Evolutionary conservation across 1,284 basidiomycete species (phyloP).

Genomic region (Gastroboletus turbinatus): DNA sequence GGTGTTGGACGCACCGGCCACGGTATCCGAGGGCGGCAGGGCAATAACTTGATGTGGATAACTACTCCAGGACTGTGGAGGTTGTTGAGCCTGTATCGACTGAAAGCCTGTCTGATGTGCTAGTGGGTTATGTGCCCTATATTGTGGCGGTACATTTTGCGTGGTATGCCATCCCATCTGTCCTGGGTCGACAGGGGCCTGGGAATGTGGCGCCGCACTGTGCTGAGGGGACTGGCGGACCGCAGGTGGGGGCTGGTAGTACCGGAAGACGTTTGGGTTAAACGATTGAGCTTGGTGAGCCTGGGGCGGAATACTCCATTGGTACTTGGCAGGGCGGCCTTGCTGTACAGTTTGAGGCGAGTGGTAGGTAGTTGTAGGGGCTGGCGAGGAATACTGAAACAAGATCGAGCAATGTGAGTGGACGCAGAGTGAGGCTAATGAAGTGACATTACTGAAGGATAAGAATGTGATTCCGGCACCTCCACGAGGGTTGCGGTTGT

Average conservation of each 20-base stretch:
- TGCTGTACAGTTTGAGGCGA: conserved; percentile 10
- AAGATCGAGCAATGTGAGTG: conserved; percentile 6
- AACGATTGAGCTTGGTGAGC: conserved; percentile 10
- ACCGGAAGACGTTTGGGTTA: neutral
- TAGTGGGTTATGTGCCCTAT: neutral
- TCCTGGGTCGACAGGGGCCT: neutral
- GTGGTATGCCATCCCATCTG: conserved; percentile 12
- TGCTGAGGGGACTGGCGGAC: neutral
- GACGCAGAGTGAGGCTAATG: neutral
- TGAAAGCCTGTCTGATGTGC: conserved; percentile 7
- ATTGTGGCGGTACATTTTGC: conserved; percentile 12
- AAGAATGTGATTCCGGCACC: conserved; percentile 21
- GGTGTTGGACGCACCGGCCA: conserved; percentile 16
- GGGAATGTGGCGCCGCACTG: neutral
- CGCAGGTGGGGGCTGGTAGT: conserved; percentile 8
- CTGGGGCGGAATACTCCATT: conserved; percentile 3
- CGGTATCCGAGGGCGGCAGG: neutral
- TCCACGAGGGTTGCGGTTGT: conserved; percentile 35
- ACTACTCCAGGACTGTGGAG: conserved; percentile 9
- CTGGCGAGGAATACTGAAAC: conserved; percentile 12
- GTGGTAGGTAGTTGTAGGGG: neutral
- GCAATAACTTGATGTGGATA: conserved; percentile 7
- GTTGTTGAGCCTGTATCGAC: conserved; percentile 7
- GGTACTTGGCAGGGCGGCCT: neutral
- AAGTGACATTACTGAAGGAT: conserved; percentile 17